These are phyloP conservation scores for Citrus australasica DNA, from an alignment of 345 rosid species.

Conservation along the genomic window DNA sequence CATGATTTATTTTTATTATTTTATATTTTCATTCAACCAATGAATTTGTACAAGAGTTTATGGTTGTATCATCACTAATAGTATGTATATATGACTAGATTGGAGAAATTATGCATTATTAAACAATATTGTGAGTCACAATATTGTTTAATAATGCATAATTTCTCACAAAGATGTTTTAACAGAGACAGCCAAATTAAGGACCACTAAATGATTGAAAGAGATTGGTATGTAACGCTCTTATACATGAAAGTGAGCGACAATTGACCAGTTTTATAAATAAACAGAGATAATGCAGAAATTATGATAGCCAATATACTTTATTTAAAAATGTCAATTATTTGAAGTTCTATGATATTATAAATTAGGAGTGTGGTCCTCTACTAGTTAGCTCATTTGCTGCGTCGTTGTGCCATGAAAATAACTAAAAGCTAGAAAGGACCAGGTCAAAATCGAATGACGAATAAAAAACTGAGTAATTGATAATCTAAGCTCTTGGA, in stretches of 20 bases:
- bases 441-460: not conserved
- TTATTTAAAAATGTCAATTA: not conserved
- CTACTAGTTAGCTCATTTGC: not conserved
- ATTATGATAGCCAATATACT: too few species aligned
- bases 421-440: not conserved
- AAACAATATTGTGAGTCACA: not conserved
- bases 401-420: not conserved
- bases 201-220: not conserved
- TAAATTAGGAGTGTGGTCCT: not conserved
- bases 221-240: not conserved
- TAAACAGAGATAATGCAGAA: too few species aligned
- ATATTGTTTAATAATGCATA: too few species aligned
- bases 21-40: too few species aligned
- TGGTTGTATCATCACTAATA: fast-evolving
- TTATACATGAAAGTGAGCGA: not conserved
- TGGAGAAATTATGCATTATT: not conserved
- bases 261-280: not conserved
- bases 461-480: too few species aligned
- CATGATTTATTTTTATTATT: too few species aligned
- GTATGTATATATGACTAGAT: not conserved
- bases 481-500: too few species aligned
- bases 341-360: not conserved
- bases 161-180: not conserved
- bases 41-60: fast-evolving
- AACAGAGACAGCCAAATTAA: not conserved